Evolutionary conservation across 345 rosid species (phyloP).

Genomic region (Eucalyptus erythrocorys): DNA sequence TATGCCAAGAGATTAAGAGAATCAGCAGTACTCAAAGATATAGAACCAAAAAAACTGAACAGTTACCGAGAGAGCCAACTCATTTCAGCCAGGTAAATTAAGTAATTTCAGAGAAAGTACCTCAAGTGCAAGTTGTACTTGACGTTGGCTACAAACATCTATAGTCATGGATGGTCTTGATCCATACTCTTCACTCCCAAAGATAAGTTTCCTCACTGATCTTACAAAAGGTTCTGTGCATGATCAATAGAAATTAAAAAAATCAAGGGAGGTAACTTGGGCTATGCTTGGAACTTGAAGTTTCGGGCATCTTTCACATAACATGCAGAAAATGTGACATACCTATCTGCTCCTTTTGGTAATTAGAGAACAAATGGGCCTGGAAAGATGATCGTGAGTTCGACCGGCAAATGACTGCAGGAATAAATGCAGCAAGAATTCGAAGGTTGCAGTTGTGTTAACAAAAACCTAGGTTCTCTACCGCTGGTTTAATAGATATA

Average conservation of each 20-base stretch:
- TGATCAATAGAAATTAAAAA: background rate
- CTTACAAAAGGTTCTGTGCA: constrained; percentile 43
- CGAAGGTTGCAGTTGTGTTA: constrained; percentile 28
- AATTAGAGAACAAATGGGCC: constrained; percentile 35
- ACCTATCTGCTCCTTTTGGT: background rate
- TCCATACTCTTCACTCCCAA: constrained; percentile 41
- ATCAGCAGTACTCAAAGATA: background rate
- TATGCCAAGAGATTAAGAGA: background rate
- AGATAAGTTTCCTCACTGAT: constrained; percentile 46
- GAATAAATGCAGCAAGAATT: constrained; percentile 64
- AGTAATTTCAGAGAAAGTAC: constrained; percentile 15
- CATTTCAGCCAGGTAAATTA: background rate
- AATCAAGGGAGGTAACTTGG: constrained; percentile 31
- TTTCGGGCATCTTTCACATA: background rate
- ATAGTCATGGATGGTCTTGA: constrained; percentile 70
- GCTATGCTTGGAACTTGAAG: background rate
- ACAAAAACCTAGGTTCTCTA: background rate
- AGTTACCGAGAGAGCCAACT: background rate
- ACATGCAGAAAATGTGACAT: background rate
- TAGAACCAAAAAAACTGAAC: background rate
- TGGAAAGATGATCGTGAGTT: constrained; percentile 80
- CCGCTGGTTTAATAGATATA: background rate
- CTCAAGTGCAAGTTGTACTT: constrained; percentile 59
- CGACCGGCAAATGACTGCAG: constrained; percentile 79
- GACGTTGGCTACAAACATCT: constrained; percentile 84